These are phyloP conservation scores for Entelexis sorbosivorans DNA, from an alignment of 1,139 yeast species.

Conservation along the genomic window DNA sequence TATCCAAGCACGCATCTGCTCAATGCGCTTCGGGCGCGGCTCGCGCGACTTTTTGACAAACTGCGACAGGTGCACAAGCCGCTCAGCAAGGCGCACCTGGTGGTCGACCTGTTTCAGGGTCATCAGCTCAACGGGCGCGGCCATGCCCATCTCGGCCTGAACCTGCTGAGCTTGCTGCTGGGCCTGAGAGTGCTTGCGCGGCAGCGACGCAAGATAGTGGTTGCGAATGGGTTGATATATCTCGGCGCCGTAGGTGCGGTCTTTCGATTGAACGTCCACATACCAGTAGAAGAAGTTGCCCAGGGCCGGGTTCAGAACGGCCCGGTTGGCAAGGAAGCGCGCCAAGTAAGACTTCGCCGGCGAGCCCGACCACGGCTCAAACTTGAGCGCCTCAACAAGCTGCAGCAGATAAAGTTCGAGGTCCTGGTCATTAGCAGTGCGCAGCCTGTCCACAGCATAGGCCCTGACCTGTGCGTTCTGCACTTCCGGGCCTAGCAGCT, in stretches of 20 bases:
- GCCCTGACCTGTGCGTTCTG: slow-evolving; percentile 49
- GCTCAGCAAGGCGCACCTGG: slow-evolving; percentile 38
- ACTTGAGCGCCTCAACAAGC: slow-evolving; percentile 82
- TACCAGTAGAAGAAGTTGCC: slow-evolving; percentile 90
- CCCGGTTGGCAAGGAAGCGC: slow-evolving; percentile 62
- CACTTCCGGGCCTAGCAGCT: slow-evolving; percentile 66
- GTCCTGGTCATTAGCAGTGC: slow-evolving; percentile 69
- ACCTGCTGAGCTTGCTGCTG: slow-evolving; percentile 6
- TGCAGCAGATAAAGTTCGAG: slow-evolving; percentile 73
- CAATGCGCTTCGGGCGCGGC: slow-evolving; percentile 47
- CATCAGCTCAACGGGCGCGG: slow-evolving; percentile 19
- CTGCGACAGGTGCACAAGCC: slow-evolving; percentile 36
- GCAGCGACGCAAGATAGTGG: slow-evolving; percentile 30
- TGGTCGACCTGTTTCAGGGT: slow-evolving; percentile 29
- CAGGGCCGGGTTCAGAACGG: slow-evolving; percentile 52
- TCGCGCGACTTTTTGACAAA: slow-evolving; percentile 42
- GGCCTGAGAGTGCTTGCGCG: slow-evolving; percentile 16
- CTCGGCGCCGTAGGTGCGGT: slow-evolving; percentile 36
- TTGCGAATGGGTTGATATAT: slow-evolving; percentile 28
- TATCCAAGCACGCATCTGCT: slow-evolving; percentile 32
- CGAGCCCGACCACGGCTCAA: slow-evolving; percentile 37
- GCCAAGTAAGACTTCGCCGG: slow-evolving; percentile 48
- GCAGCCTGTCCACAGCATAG: slow-evolving; percentile 77
- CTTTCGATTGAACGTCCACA: slow-evolving; percentile 75
- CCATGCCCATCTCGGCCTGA: slow-evolving; percentile 25